A percentile compares a stretch with the other conserved stretches of the same genome.
Conservation (phyloP, 768 basidiomycete genomes). For the Leccinum broughii region DNA sequence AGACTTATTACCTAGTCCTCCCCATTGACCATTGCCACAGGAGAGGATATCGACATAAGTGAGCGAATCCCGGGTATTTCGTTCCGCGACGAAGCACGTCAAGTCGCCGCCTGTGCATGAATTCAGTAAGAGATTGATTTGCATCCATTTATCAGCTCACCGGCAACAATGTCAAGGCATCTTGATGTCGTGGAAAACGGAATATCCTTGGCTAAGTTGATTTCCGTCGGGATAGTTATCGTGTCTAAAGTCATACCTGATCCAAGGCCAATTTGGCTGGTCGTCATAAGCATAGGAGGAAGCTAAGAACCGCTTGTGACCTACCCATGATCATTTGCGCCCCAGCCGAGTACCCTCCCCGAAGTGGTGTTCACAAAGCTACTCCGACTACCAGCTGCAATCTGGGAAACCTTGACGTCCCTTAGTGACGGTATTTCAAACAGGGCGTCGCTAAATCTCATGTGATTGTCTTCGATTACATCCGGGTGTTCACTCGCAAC, state of each 20-base stretch:
- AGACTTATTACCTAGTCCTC: slow-evolving; percentile 67
- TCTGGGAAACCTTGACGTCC: slow-evolving; percentile 62
- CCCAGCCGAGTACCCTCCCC: slow-evolving; percentile 85
- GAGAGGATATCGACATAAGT: slow-evolving; percentile 60
- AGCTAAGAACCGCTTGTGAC: slow-evolving; percentile 10
- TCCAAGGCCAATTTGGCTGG: slow-evolving; percentile 82
- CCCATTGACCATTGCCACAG: slow-evolving; percentile 83
- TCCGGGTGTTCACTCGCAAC: slow-evolving; percentile 30
- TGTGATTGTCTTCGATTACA: slow-evolving; percentile 40
- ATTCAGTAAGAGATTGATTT: neutral
- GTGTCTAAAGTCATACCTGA: slow-evolving; percentile 58
- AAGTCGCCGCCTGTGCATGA: slow-evolving; percentile 62
- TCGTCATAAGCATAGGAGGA: slow-evolving; percentile 3
- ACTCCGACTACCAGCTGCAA: slow-evolving; percentile 69
- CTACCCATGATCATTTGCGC: slow-evolving; percentile 85
- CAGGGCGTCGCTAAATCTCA: slow-evolving; percentile 66
- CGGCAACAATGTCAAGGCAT: slow-evolving; percentile 68
- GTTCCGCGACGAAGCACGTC: slow-evolving; percentile 76
- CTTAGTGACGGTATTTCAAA: slow-evolving; percentile 77
- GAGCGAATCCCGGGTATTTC: slow-evolving; percentile 35
- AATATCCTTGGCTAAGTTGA: slow-evolving; percentile 64
- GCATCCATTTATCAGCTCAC: slow-evolving; percentile 33
- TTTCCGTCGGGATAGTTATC: slow-evolving; percentile 83
- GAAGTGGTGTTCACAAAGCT: slow-evolving; percentile 69
- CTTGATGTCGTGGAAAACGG: slow-evolving; percentile 51